Evolutionary conservation across 305 asterid species (phyloP).

Genomic region (Withania somnifera): DNA sequence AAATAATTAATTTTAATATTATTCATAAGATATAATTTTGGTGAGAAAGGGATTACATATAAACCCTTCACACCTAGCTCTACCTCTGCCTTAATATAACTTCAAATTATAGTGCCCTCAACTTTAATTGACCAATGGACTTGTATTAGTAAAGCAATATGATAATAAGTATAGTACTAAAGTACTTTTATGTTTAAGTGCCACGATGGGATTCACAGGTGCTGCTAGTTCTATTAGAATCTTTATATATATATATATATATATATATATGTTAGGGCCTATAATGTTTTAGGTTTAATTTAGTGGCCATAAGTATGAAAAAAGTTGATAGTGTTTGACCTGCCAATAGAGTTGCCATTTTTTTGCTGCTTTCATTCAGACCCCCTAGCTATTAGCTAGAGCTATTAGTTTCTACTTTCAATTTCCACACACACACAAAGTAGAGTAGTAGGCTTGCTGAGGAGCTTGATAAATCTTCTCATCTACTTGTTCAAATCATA

Average conservation of each 20-base stretch:
- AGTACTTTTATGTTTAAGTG: not conserved
- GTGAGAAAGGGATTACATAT: too few relatives aligned
- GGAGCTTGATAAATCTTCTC: not conserved
- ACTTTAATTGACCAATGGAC: not conserved
- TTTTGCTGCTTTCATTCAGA: not conserved
- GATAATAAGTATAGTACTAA: not conserved
- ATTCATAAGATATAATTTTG: too few relatives aligned
- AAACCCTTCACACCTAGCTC: not conserved
- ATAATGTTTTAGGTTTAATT: not conserved
- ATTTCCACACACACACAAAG: not conserved
- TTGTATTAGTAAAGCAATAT: not conserved
- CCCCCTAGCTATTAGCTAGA: not conserved
- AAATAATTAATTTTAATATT: too few relatives aligned
- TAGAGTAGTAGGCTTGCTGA: not conserved
- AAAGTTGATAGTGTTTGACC: not conserved
- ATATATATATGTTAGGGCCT: not conserved
- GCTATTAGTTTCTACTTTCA: not conserved
- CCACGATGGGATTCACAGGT: not conserved
- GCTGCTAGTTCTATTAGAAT: not conserved
- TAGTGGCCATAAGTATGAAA: not conserved
- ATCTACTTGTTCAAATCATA: not conserved
- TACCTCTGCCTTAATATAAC: not conserved
- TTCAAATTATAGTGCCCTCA: not conserved
- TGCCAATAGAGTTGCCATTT: constrained; percentile 1
- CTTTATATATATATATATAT: not conserved